Base-by-base conservation (phyloP, 1,284 basidiomycete species). In the Ceratobasidium sp. region DNA sequence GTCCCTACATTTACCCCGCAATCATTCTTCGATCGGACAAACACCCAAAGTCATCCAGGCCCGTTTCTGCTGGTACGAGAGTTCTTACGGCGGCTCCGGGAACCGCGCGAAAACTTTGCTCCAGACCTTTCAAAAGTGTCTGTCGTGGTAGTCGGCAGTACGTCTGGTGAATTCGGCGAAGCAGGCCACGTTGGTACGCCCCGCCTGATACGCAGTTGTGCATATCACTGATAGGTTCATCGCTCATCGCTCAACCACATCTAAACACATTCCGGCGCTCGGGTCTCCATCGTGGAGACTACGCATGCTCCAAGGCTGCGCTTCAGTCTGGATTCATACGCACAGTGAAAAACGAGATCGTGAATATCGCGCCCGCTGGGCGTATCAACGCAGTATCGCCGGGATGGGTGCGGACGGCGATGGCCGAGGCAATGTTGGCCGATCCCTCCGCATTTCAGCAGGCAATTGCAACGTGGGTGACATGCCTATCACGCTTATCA, bases 261-360 rank as follows among this genome's bases (percentile, higher is more conserved):
- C 59, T 78, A 80, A 68, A 68, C 78, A 46, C 65, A 74, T 46
- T 78, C 76, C 6, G 24, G 24, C 34, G 34, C 34, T 34, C 8
- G 34, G 34, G 34, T 8, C 4, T 34, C 34, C 2, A 34, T 65
- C 59, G n/a, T 14, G n/a, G 5, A 71, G 68, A 71, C 22, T 71
- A 71, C 37, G 59, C 68, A 13, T 71, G 68, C 49, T 71, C 68
- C 56, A 71, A 71, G 43, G 11, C 74, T 88, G 91, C 88, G 0
- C 85, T 93, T 83, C 92, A 92, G 89, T 89, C 91, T 76, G 92
- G 91, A 0, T 80, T 93, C 49, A 87, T 88, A 0, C 82, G 89
- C 76, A 85, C 88, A 1, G 83, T 93, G 76, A 92, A 93, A 81
- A 93, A 92, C 79, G 92, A 93, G 81, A 92, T 93, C 74, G 91